Evolutionary conservation across 179 eudicot species (phyloP), one percentile per base, ranked within the genome.

Genomic region (Amaranthus tricolor): DNA sequence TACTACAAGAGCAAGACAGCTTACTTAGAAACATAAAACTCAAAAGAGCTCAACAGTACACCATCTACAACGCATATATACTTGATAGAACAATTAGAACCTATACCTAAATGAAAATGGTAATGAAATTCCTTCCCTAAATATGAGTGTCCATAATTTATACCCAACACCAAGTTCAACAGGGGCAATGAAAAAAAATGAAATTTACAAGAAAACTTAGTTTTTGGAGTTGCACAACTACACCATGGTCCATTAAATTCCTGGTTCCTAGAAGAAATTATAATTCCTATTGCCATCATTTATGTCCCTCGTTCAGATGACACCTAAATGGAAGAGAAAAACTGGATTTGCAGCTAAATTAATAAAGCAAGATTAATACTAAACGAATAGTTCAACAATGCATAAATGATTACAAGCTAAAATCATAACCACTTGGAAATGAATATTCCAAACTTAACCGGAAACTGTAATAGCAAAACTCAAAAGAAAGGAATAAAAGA

Each of bases 1-100:
- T 86, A 88, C 98, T 96, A 55, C 79, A 82, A 77, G 57, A 63
- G 12, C 72, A 84, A 63, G 64, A 48, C 53, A 68, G 21, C 14
- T 55, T 20, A 45, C 59, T 84, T 68, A 84, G 65, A 75, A 57
- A 74, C 8, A 66, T 31, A 21, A 11, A 5, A 65, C 66, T 45
- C 24, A 16, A 4, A 12, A 57, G 74, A 40, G 54, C 55, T 67
- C 70, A 72, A 48, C 63, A 52, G n/a, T 72, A 68, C 16, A 48
- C 21, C 10, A 43, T 45, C 6, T 9, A 45, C 4, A 55, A 10
- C 64, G 12, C 10, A 68, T 43, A 12, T 15, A 31, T 15, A 16
- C 44, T 24, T 24, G 5, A 50, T 6, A 24, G 6, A 20, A 9
- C 17, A 49, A 12, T 31, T 31, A 31, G 3, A 31, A 31, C 13